Percentiles rank a stretch among this genome's conserved stretches.
Evolutionary conservation across 192 early-diverging fungal genomes (phyloP).

Genomic region (Kickxella alabastrina): DNA sequence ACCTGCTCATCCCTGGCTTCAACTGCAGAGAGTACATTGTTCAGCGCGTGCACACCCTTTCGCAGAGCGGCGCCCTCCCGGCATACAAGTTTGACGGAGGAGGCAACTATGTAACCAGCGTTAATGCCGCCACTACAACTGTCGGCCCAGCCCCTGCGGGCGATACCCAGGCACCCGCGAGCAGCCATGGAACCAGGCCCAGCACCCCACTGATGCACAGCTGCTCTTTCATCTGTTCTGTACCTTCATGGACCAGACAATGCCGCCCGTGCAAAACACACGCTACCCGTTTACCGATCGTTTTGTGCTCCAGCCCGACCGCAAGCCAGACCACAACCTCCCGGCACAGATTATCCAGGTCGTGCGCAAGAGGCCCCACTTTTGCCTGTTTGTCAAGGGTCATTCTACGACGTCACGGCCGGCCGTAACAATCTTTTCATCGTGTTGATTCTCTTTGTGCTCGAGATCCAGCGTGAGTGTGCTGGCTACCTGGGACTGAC

Average conservation of each 20-base stretch:
- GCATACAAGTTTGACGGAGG: slow-evolving; percentile 44
- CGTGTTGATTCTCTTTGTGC: slow-evolving; percentile 52
- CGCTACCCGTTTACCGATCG: slow-evolving; percentile 58
- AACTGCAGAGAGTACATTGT: slow-evolving; percentile 42
- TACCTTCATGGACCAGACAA: slow-evolving; percentile 56
- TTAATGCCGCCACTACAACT: background rate
- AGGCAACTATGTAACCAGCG: slow-evolving; percentile 12
- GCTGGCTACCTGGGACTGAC: slow-evolving; percentile 57
- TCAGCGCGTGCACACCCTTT: slow-evolving; percentile 37
- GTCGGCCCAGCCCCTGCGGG: background rate
- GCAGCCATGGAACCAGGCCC: slow-evolving; percentile 23
- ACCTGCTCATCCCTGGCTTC: slow-evolving; percentile 41
- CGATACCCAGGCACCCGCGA: background rate
- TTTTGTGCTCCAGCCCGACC: slow-evolving; percentile 52
- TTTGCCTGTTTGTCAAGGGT: slow-evolving; percentile 54
- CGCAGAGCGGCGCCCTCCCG: slow-evolving; percentile 38
- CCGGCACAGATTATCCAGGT: slow-evolving; percentile 58
- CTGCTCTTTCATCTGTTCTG: slow-evolving; percentile 62
- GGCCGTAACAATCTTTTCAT: slow-evolving; percentile 50
- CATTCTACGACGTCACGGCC: slow-evolving; percentile 55
- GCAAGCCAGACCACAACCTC: slow-evolving; percentile 48
- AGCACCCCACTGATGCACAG: slow-evolving; percentile 55
- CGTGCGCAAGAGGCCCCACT: slow-evolving; percentile 50
- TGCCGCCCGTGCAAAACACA: slow-evolving; percentile 48
- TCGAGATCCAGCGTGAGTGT: slow-evolving; percentile 54